These are phyloP conservation scores for Trichoderma simmonsii DNA, from an alignment of 2,329 filamentous ascomycete genomes.

Conservation along the genomic window DNA sequence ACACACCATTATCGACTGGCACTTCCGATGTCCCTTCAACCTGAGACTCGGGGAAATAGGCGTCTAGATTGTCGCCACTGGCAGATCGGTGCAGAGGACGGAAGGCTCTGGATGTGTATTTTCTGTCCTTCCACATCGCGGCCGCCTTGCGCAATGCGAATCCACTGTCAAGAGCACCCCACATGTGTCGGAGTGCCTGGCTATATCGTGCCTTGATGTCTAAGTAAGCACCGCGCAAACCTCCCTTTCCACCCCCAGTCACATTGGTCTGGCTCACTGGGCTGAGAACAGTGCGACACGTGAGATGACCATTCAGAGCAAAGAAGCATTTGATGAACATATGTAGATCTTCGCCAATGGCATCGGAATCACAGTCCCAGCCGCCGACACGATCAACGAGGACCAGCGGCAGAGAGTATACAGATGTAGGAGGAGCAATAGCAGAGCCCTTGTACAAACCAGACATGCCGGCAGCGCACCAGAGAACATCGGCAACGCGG, in stretches of 20 bases:
- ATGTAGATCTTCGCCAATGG: slow-evolving; percentile 73
- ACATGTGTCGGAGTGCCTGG: slow-evolving; percentile 73
- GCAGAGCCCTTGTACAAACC: slow-evolving; percentile 62
- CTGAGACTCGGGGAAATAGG: slow-evolving; percentile 48
- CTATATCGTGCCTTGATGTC: slow-evolving; percentile 66
- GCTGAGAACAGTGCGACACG: slow-evolving; percentile 60
- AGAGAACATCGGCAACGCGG: slow-evolving; percentile 68
- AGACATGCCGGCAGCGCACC: slow-evolving; percentile 68
- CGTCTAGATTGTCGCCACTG: slow-evolving; percentile 43
- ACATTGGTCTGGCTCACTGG: slow-evolving; percentile 73
- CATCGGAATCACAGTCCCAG: slow-evolving; percentile 68
- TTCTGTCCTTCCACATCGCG: slow-evolving; percentile 57
- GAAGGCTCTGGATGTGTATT: slow-evolving; percentile 53
- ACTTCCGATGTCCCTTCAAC: slow-evolving; percentile 40
- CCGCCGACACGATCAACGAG: slow-evolving; percentile 67
- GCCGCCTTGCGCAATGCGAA: slow-evolving; percentile 58
- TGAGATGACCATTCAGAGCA: slow-evolving; percentile 66
- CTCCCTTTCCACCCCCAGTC: slow-evolving; percentile 55
- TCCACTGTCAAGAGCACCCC: slow-evolving; percentile 68
- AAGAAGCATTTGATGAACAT: slow-evolving; percentile 81
- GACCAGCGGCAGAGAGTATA: slow-evolving; percentile 67
- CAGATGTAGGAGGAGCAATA: slow-evolving; percentile 68
- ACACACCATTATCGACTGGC: slow-evolving; percentile 48
- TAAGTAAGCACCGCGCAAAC: slow-evolving; percentile 50
- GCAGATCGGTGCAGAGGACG: slow-evolving; percentile 50